Evolutionary conservation across 23 red algal species (phyloP), one percentile per base, ranked within the genome.

Genomic region (Agarophyton chilense): DNA sequence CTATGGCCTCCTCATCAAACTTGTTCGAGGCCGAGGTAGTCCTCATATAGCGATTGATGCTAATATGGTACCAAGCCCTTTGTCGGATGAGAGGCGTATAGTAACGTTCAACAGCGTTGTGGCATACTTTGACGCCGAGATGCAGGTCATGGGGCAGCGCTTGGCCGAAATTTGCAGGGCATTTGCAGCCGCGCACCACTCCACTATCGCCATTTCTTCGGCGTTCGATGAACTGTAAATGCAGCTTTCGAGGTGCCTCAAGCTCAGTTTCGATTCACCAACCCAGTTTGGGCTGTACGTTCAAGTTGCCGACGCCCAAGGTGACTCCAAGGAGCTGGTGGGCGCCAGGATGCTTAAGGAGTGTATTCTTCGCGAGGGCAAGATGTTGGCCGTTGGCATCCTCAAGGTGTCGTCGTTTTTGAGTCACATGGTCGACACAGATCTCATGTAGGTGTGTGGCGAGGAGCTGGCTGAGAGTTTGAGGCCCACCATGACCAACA

Each of bases 111-210:
- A 50, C 14, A 80, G 65, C 10, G 77, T 52, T 47, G 95, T 88
- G 51, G 90, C 71, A 22, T 97, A 90, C 76, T 97, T 73, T 84
- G 95, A 97, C 67, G 95, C 90, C 36, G 95, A 93, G 81, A 86
- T 68, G 34, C 89, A 97, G 66, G 54, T 97, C 19, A 52, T 93
- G 13, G 68, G 39, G 24, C 45, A 82, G 47, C 57, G 90, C 0
- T 17, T 32, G 0, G 86, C 45, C 58, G 72, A 80, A 56, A 81
- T 93, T 74, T 90, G 77, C 18, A 93, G 93, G 26, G 71, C 65
- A 5, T 97, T 93, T 66, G 77, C 65, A 9, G 46, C 49, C 25
- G 60, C 72, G 10, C 34, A 68, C 19, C 40, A 89, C 8, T 42
- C 52, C 1, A 40, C 79, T 34, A 93, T 97, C 32, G 95, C 95